These are phyloP conservation scores for Ophiocordyceps sinensis DNA, from an alignment of 2,329 filamentous ascomycete species.

Conservation along the genomic window DNA sequence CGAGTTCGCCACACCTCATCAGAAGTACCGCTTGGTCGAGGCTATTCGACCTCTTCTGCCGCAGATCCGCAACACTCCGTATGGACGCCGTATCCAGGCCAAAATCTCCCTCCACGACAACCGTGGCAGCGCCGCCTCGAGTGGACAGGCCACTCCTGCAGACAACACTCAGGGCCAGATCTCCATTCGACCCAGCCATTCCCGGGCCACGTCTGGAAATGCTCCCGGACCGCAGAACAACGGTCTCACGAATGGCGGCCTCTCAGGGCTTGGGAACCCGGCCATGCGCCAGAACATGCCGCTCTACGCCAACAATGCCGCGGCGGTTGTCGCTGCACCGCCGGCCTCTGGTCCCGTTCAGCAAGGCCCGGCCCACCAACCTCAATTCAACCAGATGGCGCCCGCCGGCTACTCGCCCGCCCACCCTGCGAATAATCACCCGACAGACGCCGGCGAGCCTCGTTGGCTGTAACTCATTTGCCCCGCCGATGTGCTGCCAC, in stretches of 20 bases:
- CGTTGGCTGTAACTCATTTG: slow-evolving; percentile 23
- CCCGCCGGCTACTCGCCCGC: slow-evolving; percentile 12
- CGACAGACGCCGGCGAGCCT: slow-evolving; percentile 17
- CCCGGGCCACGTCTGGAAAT: slow-evolving; percentile 27
- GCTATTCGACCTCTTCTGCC: slow-evolving; percentile 74
- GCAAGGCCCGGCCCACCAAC: slow-evolving; percentile 8
- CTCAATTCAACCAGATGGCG: slow-evolving; percentile 14
- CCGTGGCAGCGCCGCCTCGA: slow-evolving; percentile 25
- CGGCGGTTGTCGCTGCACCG: slow-evolving; percentile 12
- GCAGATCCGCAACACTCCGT: slow-evolving; percentile 76
- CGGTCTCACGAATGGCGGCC: slow-evolving; percentile 10
- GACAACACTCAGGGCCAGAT: slow-evolving; percentile 42
- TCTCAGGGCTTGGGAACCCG: slow-evolving; percentile 7
- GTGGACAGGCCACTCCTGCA: slow-evolving; percentile 35
- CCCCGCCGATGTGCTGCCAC: slow-evolving; percentile 9
- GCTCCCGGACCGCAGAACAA: slow-evolving; percentile 19
- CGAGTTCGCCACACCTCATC: slow-evolving; percentile 63
- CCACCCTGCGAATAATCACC: slow-evolving; percentile 10
- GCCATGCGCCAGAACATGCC: slow-evolving; percentile 18
- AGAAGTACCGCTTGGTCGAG: slow-evolving; percentile 66
- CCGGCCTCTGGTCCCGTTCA: slow-evolving; percentile 11
- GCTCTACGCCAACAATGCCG: slow-evolving; percentile 17
- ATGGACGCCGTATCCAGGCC: slow-evolving; percentile 82
- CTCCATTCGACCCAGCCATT: slow-evolving; percentile 27
- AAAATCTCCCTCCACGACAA: slow-evolving; percentile 59